phyloP scores from a whole-genome alignment of 805 yeast species.

The Candida xiaguanensis region DNA sequence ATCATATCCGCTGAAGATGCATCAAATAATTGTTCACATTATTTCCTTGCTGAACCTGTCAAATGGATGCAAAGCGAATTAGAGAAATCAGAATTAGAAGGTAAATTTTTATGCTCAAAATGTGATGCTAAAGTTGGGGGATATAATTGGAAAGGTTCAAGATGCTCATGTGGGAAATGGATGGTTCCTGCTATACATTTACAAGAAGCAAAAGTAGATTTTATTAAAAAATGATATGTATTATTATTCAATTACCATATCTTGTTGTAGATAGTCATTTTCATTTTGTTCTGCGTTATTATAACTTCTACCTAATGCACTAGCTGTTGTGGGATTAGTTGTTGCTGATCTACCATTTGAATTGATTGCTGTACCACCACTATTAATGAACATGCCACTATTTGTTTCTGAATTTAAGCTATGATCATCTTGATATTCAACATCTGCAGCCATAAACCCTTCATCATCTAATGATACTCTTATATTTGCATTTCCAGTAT shows the following conservation, averaged over 20 bases:
- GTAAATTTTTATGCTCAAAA: conserved; percentile 80
- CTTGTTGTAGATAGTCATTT: conserved; percentile 29
- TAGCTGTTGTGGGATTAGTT: conserved; percentile 19
- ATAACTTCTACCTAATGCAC: conserved; percentile 10
- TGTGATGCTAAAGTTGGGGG: conserved; percentile 86
- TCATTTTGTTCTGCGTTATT: conserved; percentile 12
- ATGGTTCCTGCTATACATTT: conserved; percentile 87
- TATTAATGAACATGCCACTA: conserved; percentile 9
- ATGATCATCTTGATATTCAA: conserved; percentile 43
- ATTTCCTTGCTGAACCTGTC: conserved; percentile 75
- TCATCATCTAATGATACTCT: conserved; percentile 16
- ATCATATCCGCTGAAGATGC: conserved; percentile 58
- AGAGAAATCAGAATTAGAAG: conserved; percentile 73
- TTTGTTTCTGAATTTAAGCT: conserved; percentile 17
- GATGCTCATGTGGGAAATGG: conserved; percentile 96
- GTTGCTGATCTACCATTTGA: conserved; percentile 16
- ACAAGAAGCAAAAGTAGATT: conserved; percentile 78
- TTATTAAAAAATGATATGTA: conserved; percentile 26
- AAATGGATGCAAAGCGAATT: conserved; percentile 88
- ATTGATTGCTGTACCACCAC: conserved; percentile 10
- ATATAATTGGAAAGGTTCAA: conserved; percentile 89
- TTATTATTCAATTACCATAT: conserved; percentile 41
- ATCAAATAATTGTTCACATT: conserved; percentile 70
- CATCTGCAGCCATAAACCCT: conserved; percentile 47
- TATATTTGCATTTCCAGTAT: conserved; percentile 5